Percentiles rank a stretch among this genome's conserved stretches.
phyloP scores from a whole-genome alignment of 1,139 yeast species.

The Magnusiomyces magnusii region DNA sequence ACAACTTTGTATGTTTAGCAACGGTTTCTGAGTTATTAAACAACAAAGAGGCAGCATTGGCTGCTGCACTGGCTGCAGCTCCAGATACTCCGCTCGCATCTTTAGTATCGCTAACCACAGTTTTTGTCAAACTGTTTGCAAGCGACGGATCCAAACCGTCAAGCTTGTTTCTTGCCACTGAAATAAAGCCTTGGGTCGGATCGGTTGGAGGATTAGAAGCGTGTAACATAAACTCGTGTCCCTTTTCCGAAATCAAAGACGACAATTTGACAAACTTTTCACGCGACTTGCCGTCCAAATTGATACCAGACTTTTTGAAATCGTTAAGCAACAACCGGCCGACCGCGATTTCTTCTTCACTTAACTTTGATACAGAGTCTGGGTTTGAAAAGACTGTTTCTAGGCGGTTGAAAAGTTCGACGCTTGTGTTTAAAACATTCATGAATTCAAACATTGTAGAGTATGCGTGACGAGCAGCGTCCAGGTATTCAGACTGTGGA shows the following conservation, averaged over 20 bases:
- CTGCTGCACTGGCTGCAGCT: neutral
- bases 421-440: slow-evolving; percentile 86
- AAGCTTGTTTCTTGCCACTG: slow-evolving; percentile 31
- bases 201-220: slow-evolving; percentile 38
- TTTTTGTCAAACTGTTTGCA: slow-evolving; percentile 22
- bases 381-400: slow-evolving; percentile 46
- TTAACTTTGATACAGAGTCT: slow-evolving; percentile 37
- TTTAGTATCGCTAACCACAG: neutral
- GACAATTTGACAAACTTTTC: slow-evolving; percentile 69
- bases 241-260: slow-evolving; percentile 71
- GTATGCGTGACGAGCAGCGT: slow-evolving; percentile 85
- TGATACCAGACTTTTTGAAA: slow-evolving; percentile 85
- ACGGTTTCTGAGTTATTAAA: slow-evolving; percentile 7
- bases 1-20: slow-evolving; percentile 25
- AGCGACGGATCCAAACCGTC: slow-evolving; percentile 35
- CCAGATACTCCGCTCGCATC: neutral
- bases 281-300: slow-evolving; percentile 59
- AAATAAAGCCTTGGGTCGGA: slow-evolving; percentile 30
- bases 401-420: slow-evolving; percentile 57
- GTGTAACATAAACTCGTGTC: slow-evolving; percentile 67
- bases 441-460: slow-evolving; percentile 87
- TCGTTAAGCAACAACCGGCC: slow-evolving; percentile 77
- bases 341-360: slow-evolving; percentile 71
- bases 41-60: neutral
- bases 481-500: slow-evolving; percentile 56